Conservation (phyloP, 1,139 yeast species). For the Hansenula anomala region DNA sequence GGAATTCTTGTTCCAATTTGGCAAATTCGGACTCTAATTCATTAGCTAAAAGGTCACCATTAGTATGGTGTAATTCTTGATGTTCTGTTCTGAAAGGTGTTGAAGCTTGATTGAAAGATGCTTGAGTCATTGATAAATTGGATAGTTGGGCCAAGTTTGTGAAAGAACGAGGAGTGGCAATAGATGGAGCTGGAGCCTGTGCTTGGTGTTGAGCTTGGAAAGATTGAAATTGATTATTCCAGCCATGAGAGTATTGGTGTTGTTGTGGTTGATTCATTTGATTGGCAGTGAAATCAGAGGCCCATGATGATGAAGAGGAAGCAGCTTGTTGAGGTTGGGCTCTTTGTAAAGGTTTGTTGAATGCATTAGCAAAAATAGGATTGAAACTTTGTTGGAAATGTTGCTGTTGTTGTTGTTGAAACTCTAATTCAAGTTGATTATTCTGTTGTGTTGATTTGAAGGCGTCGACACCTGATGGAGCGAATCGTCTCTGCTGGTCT, state of each 20-base stretch:
- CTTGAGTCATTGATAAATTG: neutral
- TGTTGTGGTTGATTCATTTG: conserved; percentile 1
- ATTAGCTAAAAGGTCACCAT: conserved; percentile 5
- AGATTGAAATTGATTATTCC: conserved; percentile 13
- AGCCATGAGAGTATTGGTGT: conserved; percentile 1
- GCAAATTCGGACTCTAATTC: conserved; percentile 13
- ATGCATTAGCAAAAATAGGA: conserved; percentile 9
- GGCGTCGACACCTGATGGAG: conserved; percentile 3
- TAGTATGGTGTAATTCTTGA: conserved; percentile 15
- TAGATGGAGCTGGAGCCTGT: conserved; percentile 7
- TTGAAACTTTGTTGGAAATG: conserved; percentile 7
- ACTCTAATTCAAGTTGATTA: conserved; percentile 17
- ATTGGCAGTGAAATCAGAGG: conserved; percentile 4
- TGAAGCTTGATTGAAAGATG: neutral
- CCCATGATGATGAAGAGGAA: neutral
- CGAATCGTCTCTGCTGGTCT: conserved; percentile 12
- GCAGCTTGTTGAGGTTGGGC: conserved; percentile 2
- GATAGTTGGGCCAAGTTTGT: neutral
- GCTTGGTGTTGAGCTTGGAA: conserved; percentile 6
- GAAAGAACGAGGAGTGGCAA: conserved; percentile 1
- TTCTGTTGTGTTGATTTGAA: conserved; percentile 13
- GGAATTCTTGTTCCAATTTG: conserved; percentile 11
- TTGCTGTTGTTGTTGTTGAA: conserved; percentile 15
- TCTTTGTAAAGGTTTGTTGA: conserved; percentile 3
- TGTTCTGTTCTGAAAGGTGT: conserved; percentile 15